phyloP scores from a whole-genome alignment of 2,329 filamentous ascomycete species.

The Exophiala alcalophila region DNA sequence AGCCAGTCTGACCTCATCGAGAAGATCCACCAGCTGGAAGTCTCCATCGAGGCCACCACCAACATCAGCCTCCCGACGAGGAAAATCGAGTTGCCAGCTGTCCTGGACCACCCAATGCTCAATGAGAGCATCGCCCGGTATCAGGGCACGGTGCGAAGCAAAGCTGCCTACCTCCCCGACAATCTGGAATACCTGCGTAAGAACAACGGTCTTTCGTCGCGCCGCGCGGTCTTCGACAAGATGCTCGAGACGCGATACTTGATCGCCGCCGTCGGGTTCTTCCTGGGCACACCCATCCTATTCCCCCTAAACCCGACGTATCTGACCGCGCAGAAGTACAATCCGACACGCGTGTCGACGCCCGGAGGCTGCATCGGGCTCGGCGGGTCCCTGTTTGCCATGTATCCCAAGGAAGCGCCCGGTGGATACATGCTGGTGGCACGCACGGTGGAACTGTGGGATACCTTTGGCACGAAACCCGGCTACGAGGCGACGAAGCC shows the following conservation, averaged over 20 bases:
- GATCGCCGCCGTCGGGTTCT: neutral
- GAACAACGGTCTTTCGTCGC: conserved; percentile 46
- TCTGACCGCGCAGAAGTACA: conserved; percentile 53
- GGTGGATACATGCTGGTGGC: conserved; percentile 55
- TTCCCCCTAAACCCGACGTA: neutral
- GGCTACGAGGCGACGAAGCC: conserved; percentile 47
- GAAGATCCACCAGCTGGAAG: no score
- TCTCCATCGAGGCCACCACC: conserved; percentile 24
- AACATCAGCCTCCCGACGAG: conserved; percentile 42
- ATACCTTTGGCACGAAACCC: conserved; percentile 51
- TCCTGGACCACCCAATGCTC: conserved; percentile 35
- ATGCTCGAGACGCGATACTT: neutral
- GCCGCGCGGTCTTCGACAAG: neutral
- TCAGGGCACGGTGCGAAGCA: conserved; percentile 57
- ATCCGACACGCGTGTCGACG: conserved; percentile 55
- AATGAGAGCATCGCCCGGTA: conserved; percentile 57
- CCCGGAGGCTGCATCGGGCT: conserved; percentile 54
- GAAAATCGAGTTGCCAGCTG: conserved; percentile 42
- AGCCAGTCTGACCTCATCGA: no score
- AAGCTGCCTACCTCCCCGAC: conserved; percentile 60
- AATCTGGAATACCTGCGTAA: conserved; percentile 57
- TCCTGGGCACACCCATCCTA: neutral
- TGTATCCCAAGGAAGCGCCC: conserved; percentile 55
- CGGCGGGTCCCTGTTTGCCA: conserved; percentile 52
- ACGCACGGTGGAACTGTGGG: conserved; percentile 51